Evolutionary conservation across 768 basidiomycete species (phyloP), one percentile per base, ranked within the genome.

Genomic region (Leccinum rimulosum): DNA sequence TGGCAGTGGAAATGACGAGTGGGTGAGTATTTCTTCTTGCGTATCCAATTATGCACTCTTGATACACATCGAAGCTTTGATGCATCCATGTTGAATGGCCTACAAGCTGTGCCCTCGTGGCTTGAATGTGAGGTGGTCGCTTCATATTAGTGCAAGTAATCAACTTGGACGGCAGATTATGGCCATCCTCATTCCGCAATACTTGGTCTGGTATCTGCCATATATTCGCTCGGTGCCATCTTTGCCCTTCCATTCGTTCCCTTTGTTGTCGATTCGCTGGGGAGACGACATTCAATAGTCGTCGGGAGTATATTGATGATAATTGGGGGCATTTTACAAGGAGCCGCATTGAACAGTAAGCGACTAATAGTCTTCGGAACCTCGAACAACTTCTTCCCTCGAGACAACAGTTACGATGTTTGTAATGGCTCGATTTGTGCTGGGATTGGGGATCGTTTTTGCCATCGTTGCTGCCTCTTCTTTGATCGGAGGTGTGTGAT

Each of bases 31-130:
- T 25, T 31, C 58, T 27, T 38, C 14, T 7, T 52, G 22, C 5
- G n/a, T 43, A 12, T 25, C 10, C 19, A 11, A 31, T 17, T 17
- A 8, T 49, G 6, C 36, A 36, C 25, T 43, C 7, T 52, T 64
- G 31, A 62, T 6, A 43, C 5, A 43, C n/a, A 15, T 43, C 43
- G 5, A 43, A 63, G 63, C 2, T 63, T 63, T 14, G 49, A 63
- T 6, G 80, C 82, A 0, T 82, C 83, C 5, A 85, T 85, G 84
- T 77, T 85, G 67, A 86, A 85, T 64, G 83, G 83, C 45, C 67
- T 86, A 33, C 84, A 86, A 66, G 82, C 83, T 0, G 84, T 86
- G 12, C 70, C 77, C 22, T 80, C 82, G 0, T 86, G 83, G 82
- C 76, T 81, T 60, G 72, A 69, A 5, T 85, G 84, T 85, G 55